Base-by-base conservation (phyloP, 305 asterid genomes). In the Salvia sclarea region DNA sequence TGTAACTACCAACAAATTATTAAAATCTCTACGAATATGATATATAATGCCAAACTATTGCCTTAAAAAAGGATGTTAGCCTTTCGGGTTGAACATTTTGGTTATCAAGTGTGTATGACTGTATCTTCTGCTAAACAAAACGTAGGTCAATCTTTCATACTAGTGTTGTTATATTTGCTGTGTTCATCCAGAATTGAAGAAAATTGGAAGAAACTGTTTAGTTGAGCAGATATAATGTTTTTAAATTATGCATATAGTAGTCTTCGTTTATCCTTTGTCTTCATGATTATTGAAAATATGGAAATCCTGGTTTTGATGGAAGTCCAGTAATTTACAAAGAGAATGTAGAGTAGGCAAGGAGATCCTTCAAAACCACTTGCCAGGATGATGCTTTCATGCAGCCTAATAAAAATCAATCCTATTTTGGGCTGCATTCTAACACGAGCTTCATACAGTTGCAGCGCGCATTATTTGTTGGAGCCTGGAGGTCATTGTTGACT, bases 401-500 rank as follows among this genome's bases (percentile, higher is more conserved):
- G 47, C 5, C 14, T n/a, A 62, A 33, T 65, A 31, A 3, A 35
- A 49, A 24, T 33, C n/a, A 2, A 53, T 52, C 40, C 33, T 45
- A 45, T 53, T 9, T 48, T 55, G 12, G 47, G 69, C 63, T 41
- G 41, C 61, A 13, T 44, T 35, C 58, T 71, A 35, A 64, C 68
- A 9, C 16, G 30, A 35, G 13, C 20, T 60, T 58, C 24, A 63
- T 55, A 18, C 59, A 62, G 54, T 57, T 31, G 73, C 74, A 67
- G 74, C 45, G 62, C 33, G 5, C 61, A 63, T 48, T 64, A 52
- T 69, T 44, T 30, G 38, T 38, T 61, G 59, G 65, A 40, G 54
- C 31, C 33, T 61, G 59, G 65, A 40, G 54, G 63, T 66, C 73
- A 55, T 60, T 38, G 48, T 61, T 52, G 75, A 21, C 41, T 60